Conservation (phyloP, 2,329 filamentous ascomycete genomes). For the Nothophaeocryptopus gaeumannii region DNA sequence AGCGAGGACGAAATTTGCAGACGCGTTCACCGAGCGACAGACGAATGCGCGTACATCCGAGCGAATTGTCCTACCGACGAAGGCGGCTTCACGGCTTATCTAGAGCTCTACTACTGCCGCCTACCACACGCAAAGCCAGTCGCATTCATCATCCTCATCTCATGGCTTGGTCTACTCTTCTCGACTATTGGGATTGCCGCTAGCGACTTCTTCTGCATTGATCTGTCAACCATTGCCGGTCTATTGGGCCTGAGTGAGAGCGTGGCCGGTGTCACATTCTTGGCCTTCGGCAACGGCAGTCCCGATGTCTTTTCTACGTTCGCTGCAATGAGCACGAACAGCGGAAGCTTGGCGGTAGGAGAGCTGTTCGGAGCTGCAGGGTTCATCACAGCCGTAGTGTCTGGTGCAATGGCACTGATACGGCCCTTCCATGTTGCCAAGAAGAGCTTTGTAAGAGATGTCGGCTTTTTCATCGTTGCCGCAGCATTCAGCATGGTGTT, state of each 20-base stretch:
- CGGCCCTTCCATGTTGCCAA: constrained; percentile 87
- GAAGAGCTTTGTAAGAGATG: constrained; percentile 86
- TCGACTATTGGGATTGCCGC: constrained; percentile 96
- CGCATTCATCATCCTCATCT: constrained; percentile 72
- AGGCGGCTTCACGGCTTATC: constrained; percentile 83
- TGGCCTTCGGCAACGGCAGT: constrained; percentile 96
- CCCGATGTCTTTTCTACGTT: constrained; percentile 99
- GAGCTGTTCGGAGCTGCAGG: constrained; percentile 92
- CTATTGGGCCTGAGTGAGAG: constrained; percentile 93
- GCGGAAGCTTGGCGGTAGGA: constrained; percentile 92
- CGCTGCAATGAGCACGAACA: constrained; percentile 94
- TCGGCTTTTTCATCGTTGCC: constrained; percentile 86
- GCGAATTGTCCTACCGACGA: constrained; percentile 84
- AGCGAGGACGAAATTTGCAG: constrained; percentile 61
- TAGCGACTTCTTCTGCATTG: constrained; percentile 97
- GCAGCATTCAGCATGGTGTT: constrained; percentile 85
- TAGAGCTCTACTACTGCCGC: constrained; percentile 85
- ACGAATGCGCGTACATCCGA: constrained; percentile 84
- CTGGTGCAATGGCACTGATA: constrained; percentile 96
- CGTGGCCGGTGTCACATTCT: constrained; percentile 90
- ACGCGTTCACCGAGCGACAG: constrained; percentile 69
- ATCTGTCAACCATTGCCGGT: constrained; percentile 86
- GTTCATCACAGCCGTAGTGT: constrained; percentile 95
- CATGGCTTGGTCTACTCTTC: constrained; percentile 88
- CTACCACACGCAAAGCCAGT: constrained; percentile 66